These are phyloP conservation scores for Rasamsonia emersonii DNA, from an alignment of 2,329 filamentous ascomycete species.

Conservation along the genomic window DNA sequence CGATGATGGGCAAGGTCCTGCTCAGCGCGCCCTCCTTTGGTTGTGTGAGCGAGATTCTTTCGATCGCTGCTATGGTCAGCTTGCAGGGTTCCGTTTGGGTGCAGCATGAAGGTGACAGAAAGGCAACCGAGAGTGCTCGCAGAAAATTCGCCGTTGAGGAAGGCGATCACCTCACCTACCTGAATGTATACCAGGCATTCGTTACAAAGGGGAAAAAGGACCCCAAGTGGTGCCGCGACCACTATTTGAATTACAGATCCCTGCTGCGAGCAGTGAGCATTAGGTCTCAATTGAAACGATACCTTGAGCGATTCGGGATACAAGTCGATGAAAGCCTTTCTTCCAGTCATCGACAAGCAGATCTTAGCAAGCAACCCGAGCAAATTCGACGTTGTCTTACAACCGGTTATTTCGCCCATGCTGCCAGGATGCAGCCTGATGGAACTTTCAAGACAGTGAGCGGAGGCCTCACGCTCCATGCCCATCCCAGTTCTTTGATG, in stretches of 20 bases:
- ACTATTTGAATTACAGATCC: slow-evolving; percentile 78
- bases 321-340: slow-evolving; percentile 53
- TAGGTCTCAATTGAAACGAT: slow-evolving; percentile 74
- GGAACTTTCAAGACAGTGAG: slow-evolving; percentile 82
- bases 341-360: slow-evolving; percentile 20
- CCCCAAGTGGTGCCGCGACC: slow-evolving; percentile 75
- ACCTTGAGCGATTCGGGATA: slow-evolving; percentile 77
- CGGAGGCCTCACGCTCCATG: slow-evolving; percentile 67
- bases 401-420: slow-evolving; percentile 85
- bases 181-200: slow-evolving; percentile 91
- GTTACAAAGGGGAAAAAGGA: slow-evolving; percentile 75
- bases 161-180: slow-evolving; percentile 83
- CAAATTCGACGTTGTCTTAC: slow-evolving; percentile 78
- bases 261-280: slow-evolving; percentile 78
- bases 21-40: slow-evolving; percentile 65
- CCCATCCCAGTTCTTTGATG: slow-evolving; percentile 86
- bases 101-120: slow-evolving; percentile 67
- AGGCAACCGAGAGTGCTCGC: slow-evolving; percentile 62
- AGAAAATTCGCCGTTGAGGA: slow-evolving; percentile 85
- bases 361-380: slow-evolving; percentile 50
- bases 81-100: slow-evolving; percentile 78
- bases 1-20: slow-evolving; percentile 89
- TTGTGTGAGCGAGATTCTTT: slow-evolving; percentile 78
- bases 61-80: slow-evolving; percentile 89
- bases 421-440: slow-evolving; percentile 87